These are phyloP conservation scores for Amanita pseudoporphyria DNA, from an alignment of 768 basidiomycete species.

Conservation along the genomic window DNA sequence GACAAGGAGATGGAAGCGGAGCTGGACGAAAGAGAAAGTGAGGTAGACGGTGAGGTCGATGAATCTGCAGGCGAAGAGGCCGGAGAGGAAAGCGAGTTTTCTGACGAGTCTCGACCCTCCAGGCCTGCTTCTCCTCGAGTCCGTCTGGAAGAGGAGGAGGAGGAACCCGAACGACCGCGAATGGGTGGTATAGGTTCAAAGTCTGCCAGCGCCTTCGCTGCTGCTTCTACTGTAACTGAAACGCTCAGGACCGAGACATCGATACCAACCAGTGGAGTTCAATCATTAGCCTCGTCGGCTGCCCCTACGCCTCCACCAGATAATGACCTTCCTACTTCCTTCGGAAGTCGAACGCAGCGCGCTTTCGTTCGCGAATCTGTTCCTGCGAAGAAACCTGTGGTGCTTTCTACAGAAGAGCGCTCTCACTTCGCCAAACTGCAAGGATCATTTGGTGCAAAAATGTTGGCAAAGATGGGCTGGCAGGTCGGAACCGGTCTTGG, in stretches of 20 bases:
- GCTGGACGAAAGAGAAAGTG: conserved; percentile 24
- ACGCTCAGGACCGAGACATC: conserved; percentile 2
- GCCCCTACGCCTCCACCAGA: conserved; percentile 12
- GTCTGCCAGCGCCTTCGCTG: conserved; percentile 15
- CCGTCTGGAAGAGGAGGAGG: conserved; percentile 40
- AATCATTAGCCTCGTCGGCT: conserved; percentile 12
- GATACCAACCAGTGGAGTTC: conserved; percentile 1
- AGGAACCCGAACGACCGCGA: conserved; percentile 27
- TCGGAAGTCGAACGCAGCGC: conserved; percentile 22
- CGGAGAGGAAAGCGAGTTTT: conserved; percentile 27
- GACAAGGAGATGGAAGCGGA: conserved; percentile 27
- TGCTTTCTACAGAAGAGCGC: conserved; percentile 55
- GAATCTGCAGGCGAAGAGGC: conserved; percentile 29
- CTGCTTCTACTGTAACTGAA: conserved; percentile 9
- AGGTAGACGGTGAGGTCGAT: conserved; percentile 28
- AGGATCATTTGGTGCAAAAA: conserved; percentile 73
- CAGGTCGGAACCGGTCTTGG: conserved; percentile 74
- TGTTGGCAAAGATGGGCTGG: conserved; percentile 98
- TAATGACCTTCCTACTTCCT: conserved; percentile 30
- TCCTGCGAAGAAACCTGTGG: conserved; percentile 36
- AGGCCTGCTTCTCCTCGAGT: conserved; percentile 49
- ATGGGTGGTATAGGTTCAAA: conserved; percentile 31
- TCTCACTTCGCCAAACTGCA: conserved; percentile 79
- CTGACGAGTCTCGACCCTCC: conserved; percentile 41
- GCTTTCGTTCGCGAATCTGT: conserved; percentile 45